Conservation (phyloP, 345 rosid species). For the Anacardium occidentale region DNA sequence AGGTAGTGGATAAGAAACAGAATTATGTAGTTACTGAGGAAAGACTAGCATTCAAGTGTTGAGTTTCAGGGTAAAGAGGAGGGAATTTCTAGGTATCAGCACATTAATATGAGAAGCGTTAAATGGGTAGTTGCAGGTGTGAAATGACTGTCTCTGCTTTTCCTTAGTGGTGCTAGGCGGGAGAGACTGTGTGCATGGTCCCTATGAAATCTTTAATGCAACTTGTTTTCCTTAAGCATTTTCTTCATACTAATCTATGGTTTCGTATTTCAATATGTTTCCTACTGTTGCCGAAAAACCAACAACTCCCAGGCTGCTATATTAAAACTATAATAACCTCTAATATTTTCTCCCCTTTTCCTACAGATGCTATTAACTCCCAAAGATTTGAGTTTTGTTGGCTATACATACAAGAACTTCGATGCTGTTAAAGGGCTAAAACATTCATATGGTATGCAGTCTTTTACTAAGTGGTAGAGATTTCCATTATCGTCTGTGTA, state of each 20-base stretch:
- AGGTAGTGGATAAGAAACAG: neutral
- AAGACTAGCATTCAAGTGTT: neutral
- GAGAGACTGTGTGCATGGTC: neutral
- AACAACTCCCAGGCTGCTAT: neutral
- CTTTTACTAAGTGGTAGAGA: neutral
- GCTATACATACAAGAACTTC: constrained; percentile 94
- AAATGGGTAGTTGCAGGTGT: neutral
- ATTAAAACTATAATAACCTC: neutral
- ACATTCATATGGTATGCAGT: constrained; percentile 57
- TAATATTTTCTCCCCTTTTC: constrained; percentile 18
- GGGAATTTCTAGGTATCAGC: neutral
- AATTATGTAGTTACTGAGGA: neutral
- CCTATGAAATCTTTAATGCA: neutral
- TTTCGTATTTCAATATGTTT: neutral
- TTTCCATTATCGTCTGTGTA: neutral
- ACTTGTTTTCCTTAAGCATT: neutral
- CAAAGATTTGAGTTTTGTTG: constrained; percentile 92
- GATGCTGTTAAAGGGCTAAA: constrained; percentile 83
- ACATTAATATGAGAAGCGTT: neutral
- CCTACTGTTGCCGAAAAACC: constrained; percentile 3
- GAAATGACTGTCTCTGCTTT: neutral
- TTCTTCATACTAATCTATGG: neutral
- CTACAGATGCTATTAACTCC: constrained; percentile 76
- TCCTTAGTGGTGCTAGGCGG: neutral
- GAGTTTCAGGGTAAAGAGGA: neutral